These are phyloP conservation scores for Alternaria sp. DNA, from an alignment of 2,329 filamentous ascomycete genomes.

Conservation along the genomic window DNA sequence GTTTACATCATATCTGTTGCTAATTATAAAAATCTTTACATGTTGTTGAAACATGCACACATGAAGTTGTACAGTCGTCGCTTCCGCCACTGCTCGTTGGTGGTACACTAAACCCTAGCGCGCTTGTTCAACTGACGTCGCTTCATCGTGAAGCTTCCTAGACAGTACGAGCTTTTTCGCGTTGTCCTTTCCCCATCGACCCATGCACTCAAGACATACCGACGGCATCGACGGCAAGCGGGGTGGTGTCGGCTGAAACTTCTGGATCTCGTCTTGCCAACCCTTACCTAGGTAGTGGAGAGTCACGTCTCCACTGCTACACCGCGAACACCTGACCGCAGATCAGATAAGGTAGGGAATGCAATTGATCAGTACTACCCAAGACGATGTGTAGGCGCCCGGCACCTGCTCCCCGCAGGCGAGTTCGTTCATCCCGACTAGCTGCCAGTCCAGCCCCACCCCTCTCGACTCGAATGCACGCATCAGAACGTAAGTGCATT, in stretches of 20 bases:
- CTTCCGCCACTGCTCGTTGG: not conserved
- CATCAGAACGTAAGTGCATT: not conserved
- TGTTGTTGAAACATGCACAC: not conserved
- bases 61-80: not conserved
- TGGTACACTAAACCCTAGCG: conserved; percentile 8
- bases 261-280: not conserved
- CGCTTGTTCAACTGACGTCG: not conserved
- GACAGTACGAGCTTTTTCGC: not conserved
- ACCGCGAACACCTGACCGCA: not conserved
- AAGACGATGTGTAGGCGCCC: conserved; percentile 4
- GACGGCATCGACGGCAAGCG: not conserved
- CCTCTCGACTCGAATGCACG: not conserved
- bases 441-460: conserved; percentile 6
- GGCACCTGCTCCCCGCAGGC: conserved; percentile 7
- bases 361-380: not conserved
- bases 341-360: not conserved
- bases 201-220: not conserved
- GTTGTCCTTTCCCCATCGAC: not conserved
- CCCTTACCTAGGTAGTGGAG: not conserved
- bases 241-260: not conserved
- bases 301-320: not conserved
- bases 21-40: not conserved
- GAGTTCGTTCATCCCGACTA: not conserved
- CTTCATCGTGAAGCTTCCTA: not conserved
- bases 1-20: not conserved